Evolutionary conservation across 306 rosid genomes (phyloP), one percentile per base, ranked within the genome.

Genomic region (Pyrus betulifolia): DNA sequence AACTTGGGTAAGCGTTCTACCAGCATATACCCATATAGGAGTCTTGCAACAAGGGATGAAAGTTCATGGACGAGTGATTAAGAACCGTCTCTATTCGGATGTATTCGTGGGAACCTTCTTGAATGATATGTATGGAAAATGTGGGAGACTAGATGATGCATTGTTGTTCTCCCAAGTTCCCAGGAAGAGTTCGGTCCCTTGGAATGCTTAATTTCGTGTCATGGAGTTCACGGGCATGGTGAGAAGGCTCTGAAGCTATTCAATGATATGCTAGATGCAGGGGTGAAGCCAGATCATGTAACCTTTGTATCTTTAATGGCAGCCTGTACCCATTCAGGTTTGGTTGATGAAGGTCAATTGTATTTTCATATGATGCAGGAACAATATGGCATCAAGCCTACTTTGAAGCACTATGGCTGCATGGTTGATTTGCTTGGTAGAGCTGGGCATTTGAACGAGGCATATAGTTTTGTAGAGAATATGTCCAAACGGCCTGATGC

Each of bases 361-460:
- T 81, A 79, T 75, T 84, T 84, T 68, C 64, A 74, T 22, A 28
- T 77, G 79, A 86, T 86, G 90, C 81, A 81, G 78, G 78, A 81
- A 30, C 72, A 71, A 35, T 84, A 76, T 21, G 77, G 86, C 74
- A 86, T 86, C 40, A 79, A 76, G 76, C 87, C 90, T 12, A 61
- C 65, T 70, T 65, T 71, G 25, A 82, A 81, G 70, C 90, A 86
- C 66, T 81, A 81, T 30, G 84, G 90, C 31, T 84, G 87, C 80
- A 81, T 86, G 82, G 90, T 86, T 55, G 87, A 86, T 82, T 79
- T 86, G 82, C 81, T 86, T 11, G 87, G 90, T 9, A 74, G 90
- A 68, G 87, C 90, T 60, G 90, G 87, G 59, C 67, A 74, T 79
- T 78, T 86, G 23, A 78, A 84, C 33, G 75, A 33, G 70, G 87